These are phyloP conservation scores for Annulohypoxylon truncatum DNA, from an alignment of 2,329 filamentous ascomycete genomes.

Conservation along the genomic window DNA sequence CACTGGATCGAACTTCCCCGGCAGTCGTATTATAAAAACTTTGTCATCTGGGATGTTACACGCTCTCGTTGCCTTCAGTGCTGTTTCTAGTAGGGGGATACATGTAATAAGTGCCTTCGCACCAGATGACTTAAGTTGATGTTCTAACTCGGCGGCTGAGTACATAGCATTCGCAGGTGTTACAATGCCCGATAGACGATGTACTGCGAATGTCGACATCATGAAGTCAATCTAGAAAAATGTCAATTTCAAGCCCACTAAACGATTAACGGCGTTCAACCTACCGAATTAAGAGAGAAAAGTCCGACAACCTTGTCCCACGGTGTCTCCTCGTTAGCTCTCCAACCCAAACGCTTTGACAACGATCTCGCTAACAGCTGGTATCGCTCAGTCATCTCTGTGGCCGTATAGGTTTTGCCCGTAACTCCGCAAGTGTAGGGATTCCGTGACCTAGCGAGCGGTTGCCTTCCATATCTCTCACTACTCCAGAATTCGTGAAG, in stretches of 20 bases:
- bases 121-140: slow-evolving; percentile 73
- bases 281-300: slow-evolving; percentile 76
- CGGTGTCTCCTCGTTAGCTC: slow-evolving; percentile 75
- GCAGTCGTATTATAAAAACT: slow-evolving; percentile 71
- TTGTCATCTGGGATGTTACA: slow-evolving; percentile 69
- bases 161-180: slow-evolving; percentile 79
- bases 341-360: slow-evolving; percentile 75
- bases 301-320: slow-evolving; percentile 82
- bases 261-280: neutral
- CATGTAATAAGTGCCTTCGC: slow-evolving; percentile 78
- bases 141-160: slow-evolving; percentile 71
- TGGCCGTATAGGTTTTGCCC: slow-evolving; percentile 70
- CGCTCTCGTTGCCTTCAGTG: slow-evolving; percentile 70
- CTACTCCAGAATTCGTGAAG: slow-evolving; percentile 78
- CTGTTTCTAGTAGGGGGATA: slow-evolving; percentile 68
- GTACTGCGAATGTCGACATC: slow-evolving; percentile 74
- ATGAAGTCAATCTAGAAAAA: slow-evolving; percentile 69
- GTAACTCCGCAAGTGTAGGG: slow-evolving; percentile 80
- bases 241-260: neutral
- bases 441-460: slow-evolving; percentile 68
- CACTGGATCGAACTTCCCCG: slow-evolving; percentile 52
- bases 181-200: slow-evolving; percentile 74
- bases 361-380: slow-evolving; percentile 73
- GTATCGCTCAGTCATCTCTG: slow-evolving; percentile 73
- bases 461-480: slow-evolving; percentile 72